Percentiles rank a stretch among this genome's conserved stretches.
phyloP scores from a whole-genome alignment of 2,329 filamentous ascomycete species.

The Aspergillus sp. region DNA sequence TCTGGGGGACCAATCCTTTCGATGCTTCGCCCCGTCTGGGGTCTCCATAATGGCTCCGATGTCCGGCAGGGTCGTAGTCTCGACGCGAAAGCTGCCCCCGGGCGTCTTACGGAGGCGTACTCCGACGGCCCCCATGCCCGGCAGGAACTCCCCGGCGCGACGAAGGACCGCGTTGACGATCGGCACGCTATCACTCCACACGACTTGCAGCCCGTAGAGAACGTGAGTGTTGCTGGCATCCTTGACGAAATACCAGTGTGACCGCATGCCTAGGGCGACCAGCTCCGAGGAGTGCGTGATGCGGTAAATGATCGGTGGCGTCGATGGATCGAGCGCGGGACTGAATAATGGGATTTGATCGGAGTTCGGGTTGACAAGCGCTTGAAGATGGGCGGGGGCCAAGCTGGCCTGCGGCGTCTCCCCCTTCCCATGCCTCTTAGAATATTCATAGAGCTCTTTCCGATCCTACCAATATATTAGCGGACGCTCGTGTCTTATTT shows the following conservation, averaged over 20 bases:
- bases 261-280: slow-evolving; percentile 12
- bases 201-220: slow-evolving; percentile 15
- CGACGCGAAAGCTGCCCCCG: slow-evolving; percentile 15
- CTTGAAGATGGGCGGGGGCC: not conserved
- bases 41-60: slow-evolving; percentile 12
- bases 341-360: slow-evolving; percentile 4
- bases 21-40: slow-evolving; percentile 11
- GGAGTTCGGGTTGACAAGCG: not conserved
- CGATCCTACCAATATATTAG: not conserved
- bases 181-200: slow-evolving; percentile 16
- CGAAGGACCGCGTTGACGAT: slow-evolving; percentile 17
- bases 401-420: not conserved
- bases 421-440: not conserved
- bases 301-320: slow-evolving; percentile 12
- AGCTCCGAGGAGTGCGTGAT: slow-evolving; percentile 18
- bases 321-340: not conserved
- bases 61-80: slow-evolving; percentile 13
- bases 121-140: slow-evolving; percentile 14
- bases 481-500: not conserved
- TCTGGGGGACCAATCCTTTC: slow-evolving; percentile 17
- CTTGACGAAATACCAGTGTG: slow-evolving; percentile 20
- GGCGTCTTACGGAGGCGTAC: slow-evolving; percentile 12
- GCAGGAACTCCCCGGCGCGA: slow-evolving; percentile 17
- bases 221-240: slow-evolving; percentile 17
- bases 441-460: slow-evolving; percentile 7